Evolutionary conservation across 108 stramenopile species (phyloP).

Genomic region (Skeletonema grethae): DNA sequence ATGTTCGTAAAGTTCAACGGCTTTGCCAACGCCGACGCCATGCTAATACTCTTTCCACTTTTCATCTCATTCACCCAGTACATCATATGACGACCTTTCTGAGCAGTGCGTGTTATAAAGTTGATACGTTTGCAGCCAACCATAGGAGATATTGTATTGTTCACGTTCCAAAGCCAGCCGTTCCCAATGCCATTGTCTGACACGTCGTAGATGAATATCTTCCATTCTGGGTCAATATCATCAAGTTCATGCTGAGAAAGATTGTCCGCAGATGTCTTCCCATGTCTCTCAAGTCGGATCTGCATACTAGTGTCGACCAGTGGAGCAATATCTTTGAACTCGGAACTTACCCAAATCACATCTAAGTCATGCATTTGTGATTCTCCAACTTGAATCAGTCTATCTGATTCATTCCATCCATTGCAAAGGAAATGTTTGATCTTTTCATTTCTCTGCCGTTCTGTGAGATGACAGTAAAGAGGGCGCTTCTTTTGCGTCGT

Average conservation of each 20-base stretch:
- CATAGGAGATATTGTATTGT: not conserved
- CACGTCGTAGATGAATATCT: slow-evolving; percentile 4
- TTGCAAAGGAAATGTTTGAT: not conserved
- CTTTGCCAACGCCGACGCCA: not conserved
- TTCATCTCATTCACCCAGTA: not conserved
- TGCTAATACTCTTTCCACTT: not conserved
- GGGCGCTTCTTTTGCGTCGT: not conserved
- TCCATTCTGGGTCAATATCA: slow-evolving; percentile 6
- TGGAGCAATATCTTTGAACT: slow-evolving; percentile 1
- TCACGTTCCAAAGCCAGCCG: slow-evolving; percentile 1
- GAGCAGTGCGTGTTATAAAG: not conserved
- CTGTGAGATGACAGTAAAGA: not conserved
- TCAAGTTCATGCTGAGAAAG: not conserved
- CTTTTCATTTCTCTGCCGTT: not conserved
- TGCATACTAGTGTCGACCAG: slow-evolving; percentile 2
- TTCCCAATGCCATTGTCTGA: slow-evolving; percentile 8
- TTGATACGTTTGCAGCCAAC: slow-evolving; percentile 11
- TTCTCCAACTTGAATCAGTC: not conserved
- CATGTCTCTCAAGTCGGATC: not conserved
- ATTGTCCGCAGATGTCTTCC: not conserved
- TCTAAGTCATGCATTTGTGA: not conserved
- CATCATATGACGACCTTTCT: not conserved
- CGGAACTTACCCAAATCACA: not conserved
- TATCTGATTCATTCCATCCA: slow-evolving; percentile 2
- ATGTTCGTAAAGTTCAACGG: not conserved